Evolutionary conservation across 345 rosid genomes (phyloP).

Genomic region (Eucalyptus sp.): DNA sequence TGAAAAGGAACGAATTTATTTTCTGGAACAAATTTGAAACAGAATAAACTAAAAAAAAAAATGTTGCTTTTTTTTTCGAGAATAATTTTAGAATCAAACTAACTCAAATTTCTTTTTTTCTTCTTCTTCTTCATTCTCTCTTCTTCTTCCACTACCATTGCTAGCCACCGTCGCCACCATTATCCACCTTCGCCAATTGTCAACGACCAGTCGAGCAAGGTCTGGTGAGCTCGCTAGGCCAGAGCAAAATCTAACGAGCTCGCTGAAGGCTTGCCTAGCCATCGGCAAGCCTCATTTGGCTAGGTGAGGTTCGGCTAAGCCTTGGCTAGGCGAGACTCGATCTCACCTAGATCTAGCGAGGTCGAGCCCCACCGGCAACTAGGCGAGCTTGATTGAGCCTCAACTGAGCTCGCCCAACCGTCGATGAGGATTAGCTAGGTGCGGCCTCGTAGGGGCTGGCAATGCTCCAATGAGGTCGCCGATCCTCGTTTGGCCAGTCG

Average conservation of each 20-base stretch:
- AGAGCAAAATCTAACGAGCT: accelerated
- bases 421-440: accelerated
- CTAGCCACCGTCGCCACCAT: accelerated
- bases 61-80: too few relatives aligned
- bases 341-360: accelerated
- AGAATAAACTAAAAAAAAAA: too few relatives aligned
- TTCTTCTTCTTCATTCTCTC: too few relatives aligned
- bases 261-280: too few relatives aligned
- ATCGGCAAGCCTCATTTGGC: too few relatives aligned
- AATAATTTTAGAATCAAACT: accelerated
- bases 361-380: accelerated
- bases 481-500: accelerated
- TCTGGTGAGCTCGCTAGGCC: accelerated
- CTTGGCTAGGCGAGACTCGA: accelerated
- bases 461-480: accelerated
- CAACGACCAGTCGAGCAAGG: accelerated
- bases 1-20: accelerated
- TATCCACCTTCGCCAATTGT: too few relatives aligned
- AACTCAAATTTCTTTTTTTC: too few relatives aligned
- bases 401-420: accelerated
- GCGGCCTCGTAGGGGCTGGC: accelerated
- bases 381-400: accelerated
- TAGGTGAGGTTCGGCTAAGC: accelerated
- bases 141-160: accelerated
- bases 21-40: too few relatives aligned